Percentiles rank a stretch among this genome's conserved stretches.
Evolutionary conservation across 176 grass and related monocot species (phyloP).

Genomic region (Eragrostis curvula): DNA sequence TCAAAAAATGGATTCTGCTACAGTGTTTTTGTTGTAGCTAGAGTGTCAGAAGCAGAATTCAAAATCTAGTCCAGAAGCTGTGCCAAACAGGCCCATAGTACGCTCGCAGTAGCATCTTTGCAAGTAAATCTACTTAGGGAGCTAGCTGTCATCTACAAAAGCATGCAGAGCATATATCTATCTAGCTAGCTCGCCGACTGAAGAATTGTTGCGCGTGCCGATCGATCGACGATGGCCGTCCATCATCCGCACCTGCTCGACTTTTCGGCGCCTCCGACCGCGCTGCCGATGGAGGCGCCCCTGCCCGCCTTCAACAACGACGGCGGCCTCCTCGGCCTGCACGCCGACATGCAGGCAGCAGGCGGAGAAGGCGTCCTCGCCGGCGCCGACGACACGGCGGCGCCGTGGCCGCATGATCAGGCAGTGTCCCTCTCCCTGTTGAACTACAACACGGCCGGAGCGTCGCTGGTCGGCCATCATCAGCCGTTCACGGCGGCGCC

Average conservation of each 20-base stretch:
- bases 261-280: slow-evolving; percentile 31
- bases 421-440: slow-evolving; percentile 29
- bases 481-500: not conserved
- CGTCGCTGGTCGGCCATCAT: not conserved
- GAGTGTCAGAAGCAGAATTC: too few species aligned
- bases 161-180: not conserved
- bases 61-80: too few species aligned
- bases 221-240: slow-evolving; percentile 36
- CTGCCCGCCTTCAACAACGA: slow-evolving; percentile 24
- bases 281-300: slow-evolving; percentile 9
- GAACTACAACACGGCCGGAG: not conserved
- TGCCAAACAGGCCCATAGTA: too few species aligned
- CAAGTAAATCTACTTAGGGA: not conserved
- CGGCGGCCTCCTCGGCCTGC: slow-evolving; percentile 13
- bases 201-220: too few species aligned
- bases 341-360: not conserved
- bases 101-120: not conserved
- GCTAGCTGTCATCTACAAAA: not conserved
- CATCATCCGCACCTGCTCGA: slow-evolving; percentile 44
- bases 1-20: too few species aligned
- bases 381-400: too few species aligned
- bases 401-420: not conserved
- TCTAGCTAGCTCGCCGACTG: too few species aligned
- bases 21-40: too few species aligned
- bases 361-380: not conserved